Evolutionary conservation across 1,139 yeast genomes (phyloP), one percentile per base, ranked within the genome.

Genomic region (Debaryomyces nepalensis): DNA sequence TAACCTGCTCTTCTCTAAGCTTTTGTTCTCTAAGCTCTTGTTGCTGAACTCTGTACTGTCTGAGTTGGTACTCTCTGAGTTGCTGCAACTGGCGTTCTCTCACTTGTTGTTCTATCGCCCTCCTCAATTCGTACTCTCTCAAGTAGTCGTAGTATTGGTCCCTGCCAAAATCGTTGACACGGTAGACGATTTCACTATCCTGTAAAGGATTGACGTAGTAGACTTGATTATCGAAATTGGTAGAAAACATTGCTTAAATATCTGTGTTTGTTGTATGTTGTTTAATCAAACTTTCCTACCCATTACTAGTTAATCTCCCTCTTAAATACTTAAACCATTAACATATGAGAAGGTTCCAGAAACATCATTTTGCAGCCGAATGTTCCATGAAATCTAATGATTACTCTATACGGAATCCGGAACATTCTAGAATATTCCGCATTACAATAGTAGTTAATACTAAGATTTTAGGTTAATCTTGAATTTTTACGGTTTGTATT

Each of bases 1-100:
- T 27, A 34, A 4, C 20, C 41, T n/a, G 18, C 41, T 46, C 24
- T 44, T 41, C 44, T 40, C 49, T 45, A 42, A 34, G 45, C 45
- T 37, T 42, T 41, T 46, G 46, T 43, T 41, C 33, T 43, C 45
- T 42, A 24, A 40, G 18, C 21, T 38, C 24, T 8, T 33, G 33
- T 27, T 41, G 44, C 16, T 36, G 40, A 22, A 33, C 36, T 30
- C 29, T 24, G 31, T 38, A 34, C 18, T 37, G 36, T 29, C 26
- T 19, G 21, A 41, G 33, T 20, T 37, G 40, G 4, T 34, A 18
- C 16, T 42, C 35, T 33, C 37, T 33, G 9, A 14, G 21, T 14
- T 14, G 21, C 15, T 24, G 37, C 21, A 18, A 24, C 18, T 33
- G 29, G 11, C 11, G 18, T 33, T 33, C 29, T 15, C 37, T 22